These are phyloP conservation scores for Russula compacta DNA, from an alignment of 768 basidiomycete species.

Conservation along the genomic window DNA sequence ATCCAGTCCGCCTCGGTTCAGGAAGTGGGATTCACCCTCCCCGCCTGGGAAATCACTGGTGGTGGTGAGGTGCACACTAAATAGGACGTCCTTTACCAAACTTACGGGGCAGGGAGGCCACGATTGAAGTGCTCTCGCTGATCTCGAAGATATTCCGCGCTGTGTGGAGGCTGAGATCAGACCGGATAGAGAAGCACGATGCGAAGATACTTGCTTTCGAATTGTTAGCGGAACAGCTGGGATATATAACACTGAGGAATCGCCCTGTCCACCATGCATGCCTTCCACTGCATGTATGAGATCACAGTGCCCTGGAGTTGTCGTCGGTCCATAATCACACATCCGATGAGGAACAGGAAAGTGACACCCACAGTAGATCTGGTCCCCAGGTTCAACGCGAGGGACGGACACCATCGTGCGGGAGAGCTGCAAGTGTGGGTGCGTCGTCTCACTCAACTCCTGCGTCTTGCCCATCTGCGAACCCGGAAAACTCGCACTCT, in stretches of 20 bases:
- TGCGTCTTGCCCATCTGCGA: conserved; percentile 29
- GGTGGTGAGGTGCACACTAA: neutral
- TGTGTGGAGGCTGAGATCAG: neutral
- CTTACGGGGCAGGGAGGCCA: conserved; percentile 48
- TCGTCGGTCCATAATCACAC: neutral
- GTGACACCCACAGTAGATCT: conserved; percentile 47
- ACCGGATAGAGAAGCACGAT: neutral
- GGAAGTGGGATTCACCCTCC: conserved; percentile 32
- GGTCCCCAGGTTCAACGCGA: conserved; percentile 64
- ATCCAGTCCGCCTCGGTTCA: conserved; percentile 32
- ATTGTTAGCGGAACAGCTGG: conserved; percentile 61
- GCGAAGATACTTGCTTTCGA: conserved; percentile 27
- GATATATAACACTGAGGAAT: conserved; percentile 74
- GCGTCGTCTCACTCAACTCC: conserved; percentile 41
- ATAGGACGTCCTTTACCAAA: neutral
- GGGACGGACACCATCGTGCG: conserved; percentile 65
- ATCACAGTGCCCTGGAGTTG: conserved; percentile 28
- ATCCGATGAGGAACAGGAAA: neutral
- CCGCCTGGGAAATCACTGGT: conserved; percentile 49
- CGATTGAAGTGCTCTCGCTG: conserved; percentile 55
- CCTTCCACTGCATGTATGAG: conserved; percentile 39
- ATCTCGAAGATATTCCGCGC: conserved; percentile 48
- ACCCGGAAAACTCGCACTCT: conserved; percentile 24
- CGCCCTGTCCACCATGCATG: conserved; percentile 43
- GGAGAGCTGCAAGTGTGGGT: conserved; percentile 59